Evolutionary conservation across 495 filamentous ascomycete species (phyloP), one percentile per base, ranked within the genome.

Genomic region (Penicillium goetzii): DNA sequence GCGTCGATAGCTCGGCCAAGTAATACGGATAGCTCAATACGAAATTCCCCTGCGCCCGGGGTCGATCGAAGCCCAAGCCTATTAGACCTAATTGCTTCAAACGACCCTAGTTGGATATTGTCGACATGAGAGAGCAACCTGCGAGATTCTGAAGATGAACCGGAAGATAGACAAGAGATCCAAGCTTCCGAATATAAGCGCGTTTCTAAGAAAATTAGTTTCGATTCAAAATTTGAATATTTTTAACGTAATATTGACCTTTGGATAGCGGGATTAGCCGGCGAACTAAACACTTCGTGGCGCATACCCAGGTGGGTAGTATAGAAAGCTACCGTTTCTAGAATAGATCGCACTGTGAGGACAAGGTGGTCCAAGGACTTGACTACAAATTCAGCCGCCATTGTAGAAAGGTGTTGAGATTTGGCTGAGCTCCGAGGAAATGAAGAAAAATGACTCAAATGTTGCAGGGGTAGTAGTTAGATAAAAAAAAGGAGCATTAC

Each of bases 311-410:
- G 74, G 45, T 72, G 66, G 33, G 67, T 70, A 9, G 75, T 80
- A 67, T 86, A 85, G 72, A 80, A 86, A 14, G 73, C 56, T 36
- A 82, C 74, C 4, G 80, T 81, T 8, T 71, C 70, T 19, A 73
- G 72, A 36, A 86, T 79, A 49, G 72, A 76, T 43, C 72, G 73
- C 26, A 83, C 81, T 8, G 83, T 85, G 10, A 86, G 72, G 50
- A 85, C 83, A 9, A 86, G 63, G 56, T 85, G 83, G 69, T 86
- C 83, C 4, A 86, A 69, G 5, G 82, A 77, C 54, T 70, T 74
- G 45, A 81, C 76, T 25, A 70, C 57, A 53, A 74, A 72, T 54
- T 55, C 69, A 11, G 34, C 52, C 6, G 73, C 64, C 69, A 72
- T 72, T 47, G 3, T 25, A 23, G 17, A n/a, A 47, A 21, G 10